Conservation (phyloP, 2,329 filamentous ascomycete genomes). For the Penicillium sp. region DNA sequence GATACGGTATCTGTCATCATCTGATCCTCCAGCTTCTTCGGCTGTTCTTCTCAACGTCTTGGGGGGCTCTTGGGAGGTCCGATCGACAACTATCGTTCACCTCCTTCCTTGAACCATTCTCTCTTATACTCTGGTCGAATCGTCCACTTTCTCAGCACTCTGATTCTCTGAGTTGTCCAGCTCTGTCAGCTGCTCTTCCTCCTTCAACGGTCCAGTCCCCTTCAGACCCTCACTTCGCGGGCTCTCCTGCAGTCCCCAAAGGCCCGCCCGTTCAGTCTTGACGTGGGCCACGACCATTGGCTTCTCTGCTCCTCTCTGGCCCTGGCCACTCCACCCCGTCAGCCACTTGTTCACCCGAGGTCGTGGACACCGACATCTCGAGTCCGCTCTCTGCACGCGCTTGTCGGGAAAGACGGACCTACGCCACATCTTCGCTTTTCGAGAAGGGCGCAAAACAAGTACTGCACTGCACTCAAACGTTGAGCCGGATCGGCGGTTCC, state of each 20-base stretch:
- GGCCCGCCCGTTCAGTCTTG: slow-evolving; percentile 18
- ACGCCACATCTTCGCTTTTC: slow-evolving; percentile 14
- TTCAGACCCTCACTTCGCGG: slow-evolving; percentile 17
- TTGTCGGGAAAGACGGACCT: slow-evolving; percentile 9
- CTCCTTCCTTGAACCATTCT: not conserved
- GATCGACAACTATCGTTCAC: not conserved
- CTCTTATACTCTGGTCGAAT: not conserved
- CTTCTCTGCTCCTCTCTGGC: slow-evolving; percentile 10
- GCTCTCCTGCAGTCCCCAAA: slow-evolving; percentile 17
- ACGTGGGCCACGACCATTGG: slow-evolving; percentile 30
- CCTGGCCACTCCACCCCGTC: slow-evolving; percentile 17
- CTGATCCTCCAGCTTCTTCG: not conserved
- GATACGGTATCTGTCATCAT: too few relatives aligned
- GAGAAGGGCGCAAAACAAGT: slow-evolving; percentile 12
- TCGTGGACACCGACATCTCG: slow-evolving; percentile 23
- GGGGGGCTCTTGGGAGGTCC: not conserved
- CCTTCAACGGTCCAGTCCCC: not conserved
- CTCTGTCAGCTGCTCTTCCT: not conserved
- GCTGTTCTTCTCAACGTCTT: slow-evolving; percentile 2
- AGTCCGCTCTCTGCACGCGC: slow-evolving; percentile 8
- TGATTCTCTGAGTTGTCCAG: not conserved
- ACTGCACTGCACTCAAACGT: slow-evolving; percentile 16
- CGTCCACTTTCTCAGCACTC: too few relatives aligned
- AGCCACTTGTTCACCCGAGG: slow-evolving; percentile 19
- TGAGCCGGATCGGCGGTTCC: slow-evolving; percentile 22